Percentiles rank a stretch among this genome's conserved stretches.
Conservation (phyloP, 1,284 basidiomycete species). For the Cryptococcus jaspeensis region DNA sequence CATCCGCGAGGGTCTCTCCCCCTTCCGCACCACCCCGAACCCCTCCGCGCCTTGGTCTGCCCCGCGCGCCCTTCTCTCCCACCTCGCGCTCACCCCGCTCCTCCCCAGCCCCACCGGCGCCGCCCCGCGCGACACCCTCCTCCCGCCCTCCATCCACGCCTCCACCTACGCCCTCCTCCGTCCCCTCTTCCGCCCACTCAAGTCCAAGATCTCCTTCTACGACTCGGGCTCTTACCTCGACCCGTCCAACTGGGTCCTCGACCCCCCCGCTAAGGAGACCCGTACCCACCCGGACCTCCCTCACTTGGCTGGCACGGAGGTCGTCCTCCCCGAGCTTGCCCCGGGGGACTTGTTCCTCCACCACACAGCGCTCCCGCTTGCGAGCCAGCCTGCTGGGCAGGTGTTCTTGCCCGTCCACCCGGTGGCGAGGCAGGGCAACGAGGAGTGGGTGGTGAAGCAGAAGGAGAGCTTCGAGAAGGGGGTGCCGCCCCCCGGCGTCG, state of each 20-base stretch:
- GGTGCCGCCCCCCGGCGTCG: constrained; percentile 31
- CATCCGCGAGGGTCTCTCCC: constrained; percentile 13
- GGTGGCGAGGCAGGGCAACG: constrained; percentile 19
- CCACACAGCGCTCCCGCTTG: constrained; percentile 29
- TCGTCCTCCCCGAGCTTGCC: constrained; percentile 22
- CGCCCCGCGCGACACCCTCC: not conserved
- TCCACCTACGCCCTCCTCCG: constrained; percentile 43
- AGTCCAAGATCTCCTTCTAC: constrained; percentile 43
- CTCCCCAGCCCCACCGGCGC: constrained; percentile 7
- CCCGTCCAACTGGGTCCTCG: constrained; percentile 33
- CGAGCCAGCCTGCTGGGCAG: constrained; percentile 12
- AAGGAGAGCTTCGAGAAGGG: constrained; percentile 40
- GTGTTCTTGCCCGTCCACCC: constrained; percentile 38
- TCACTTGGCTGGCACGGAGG: constrained; percentile 24
- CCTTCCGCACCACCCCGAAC: constrained; percentile 4
- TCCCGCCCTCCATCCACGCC: constrained; percentile 29
- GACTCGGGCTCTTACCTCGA: constrained; percentile 32
- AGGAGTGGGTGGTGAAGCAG: constrained; percentile 28
- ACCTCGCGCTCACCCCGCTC: constrained; percentile 38
- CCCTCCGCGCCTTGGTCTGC: constrained; percentile 9
- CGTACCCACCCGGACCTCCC: constrained; percentile 18
- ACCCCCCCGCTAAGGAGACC: not conserved
- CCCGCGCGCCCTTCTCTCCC: constrained; percentile 27
- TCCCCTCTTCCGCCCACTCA: constrained; percentile 36
- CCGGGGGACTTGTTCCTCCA: constrained; percentile 44